A percentile compares a stretch with the other conserved stretches of the same genome.
Evolutionary conservation across 441 rosid genomes (phyloP).

Genomic region (Kokia cookei): DNA sequence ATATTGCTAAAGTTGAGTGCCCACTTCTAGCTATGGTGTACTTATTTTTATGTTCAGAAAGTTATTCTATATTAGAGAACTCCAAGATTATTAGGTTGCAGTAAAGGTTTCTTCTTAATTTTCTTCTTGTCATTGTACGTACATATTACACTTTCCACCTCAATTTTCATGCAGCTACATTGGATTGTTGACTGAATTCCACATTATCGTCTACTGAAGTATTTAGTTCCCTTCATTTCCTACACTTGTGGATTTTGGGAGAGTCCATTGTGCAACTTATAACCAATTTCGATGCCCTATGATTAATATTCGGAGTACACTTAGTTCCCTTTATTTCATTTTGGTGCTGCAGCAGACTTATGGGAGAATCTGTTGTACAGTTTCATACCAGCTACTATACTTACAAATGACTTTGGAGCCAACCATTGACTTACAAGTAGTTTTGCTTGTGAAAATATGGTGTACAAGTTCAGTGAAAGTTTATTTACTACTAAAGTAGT

Average conservation of each 20-base stretch:
- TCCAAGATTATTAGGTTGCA: neutral
- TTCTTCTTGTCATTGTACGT: neutral
- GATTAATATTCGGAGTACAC: neutral
- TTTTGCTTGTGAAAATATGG: neutral
- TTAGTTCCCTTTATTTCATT: neutral
- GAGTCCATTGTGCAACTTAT: neutral
- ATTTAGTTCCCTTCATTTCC: neutral
- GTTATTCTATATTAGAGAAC: neutral
- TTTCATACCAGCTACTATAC: neutral
- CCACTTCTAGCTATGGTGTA: neutral
- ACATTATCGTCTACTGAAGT: neutral
- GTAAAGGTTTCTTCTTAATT: neutral
- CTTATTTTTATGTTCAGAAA: neutral
- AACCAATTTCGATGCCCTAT: neutral
- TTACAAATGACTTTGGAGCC: neutral
- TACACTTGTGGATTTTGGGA: neutral
- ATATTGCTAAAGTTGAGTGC: neutral
- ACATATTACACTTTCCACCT: neutral
- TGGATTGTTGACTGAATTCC: neutral
- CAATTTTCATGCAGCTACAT: neutral
- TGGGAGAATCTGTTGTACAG: neutral
- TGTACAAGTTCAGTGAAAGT: neutral
- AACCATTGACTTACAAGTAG: conserved; percentile 1
- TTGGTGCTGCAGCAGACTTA: neutral
- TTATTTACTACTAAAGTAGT: neutral